Percentiles rank a stretch among this genome's conserved stretches.
These are phyloP conservation scores for Epichloe brachyelytri DNA, from an alignment of 2,329 filamentous ascomycete species.

Conservation along the genomic window DNA sequence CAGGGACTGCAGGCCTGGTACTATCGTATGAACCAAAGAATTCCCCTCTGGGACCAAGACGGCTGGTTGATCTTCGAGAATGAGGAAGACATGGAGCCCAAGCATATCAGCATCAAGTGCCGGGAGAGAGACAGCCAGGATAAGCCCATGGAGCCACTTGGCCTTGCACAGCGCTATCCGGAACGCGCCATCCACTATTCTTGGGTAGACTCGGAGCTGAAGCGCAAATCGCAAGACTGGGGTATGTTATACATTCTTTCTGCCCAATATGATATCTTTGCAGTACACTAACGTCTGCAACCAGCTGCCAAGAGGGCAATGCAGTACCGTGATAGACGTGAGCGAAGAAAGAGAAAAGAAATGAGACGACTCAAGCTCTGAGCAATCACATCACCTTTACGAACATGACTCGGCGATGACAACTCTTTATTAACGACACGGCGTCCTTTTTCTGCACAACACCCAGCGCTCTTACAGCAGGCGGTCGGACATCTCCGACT, in stretches of 20 bases:
- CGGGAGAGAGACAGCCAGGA: constrained; percentile 24
- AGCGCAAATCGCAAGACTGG: constrained; percentile 24
- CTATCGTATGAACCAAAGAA: constrained; percentile 29
- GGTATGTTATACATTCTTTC: constrained; percentile 20
- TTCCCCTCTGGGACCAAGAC: constrained; percentile 27
- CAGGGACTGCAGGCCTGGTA: constrained; percentile 31
- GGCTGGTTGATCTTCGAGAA: constrained; percentile 27
- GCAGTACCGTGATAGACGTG: constrained; percentile 24
- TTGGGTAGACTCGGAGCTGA: constrained; percentile 29
- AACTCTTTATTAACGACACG: constrained; percentile 2
- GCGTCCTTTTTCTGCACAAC: background rate
- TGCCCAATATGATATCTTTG: background rate
- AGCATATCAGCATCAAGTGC: constrained; percentile 25
- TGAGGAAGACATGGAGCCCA: constrained; percentile 25
- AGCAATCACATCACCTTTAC: background rate
- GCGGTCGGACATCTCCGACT: background rate
- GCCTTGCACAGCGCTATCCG: constrained; percentile 31
- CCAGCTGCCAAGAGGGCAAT: constrained; percentile 22
- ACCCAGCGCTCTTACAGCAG: background rate
- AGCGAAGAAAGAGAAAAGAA: constrained; percentile 26
- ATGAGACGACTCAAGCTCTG: constrained; percentile 23
- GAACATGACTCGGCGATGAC: constrained; percentile 3
- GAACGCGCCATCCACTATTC: constrained; percentile 32
- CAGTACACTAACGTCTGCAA: background rate
- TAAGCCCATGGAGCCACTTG: constrained; percentile 23